Conservation (phyloP, 2,329 filamentous ascomycete genomes). For the Corinectria fuckeliana region DNA sequence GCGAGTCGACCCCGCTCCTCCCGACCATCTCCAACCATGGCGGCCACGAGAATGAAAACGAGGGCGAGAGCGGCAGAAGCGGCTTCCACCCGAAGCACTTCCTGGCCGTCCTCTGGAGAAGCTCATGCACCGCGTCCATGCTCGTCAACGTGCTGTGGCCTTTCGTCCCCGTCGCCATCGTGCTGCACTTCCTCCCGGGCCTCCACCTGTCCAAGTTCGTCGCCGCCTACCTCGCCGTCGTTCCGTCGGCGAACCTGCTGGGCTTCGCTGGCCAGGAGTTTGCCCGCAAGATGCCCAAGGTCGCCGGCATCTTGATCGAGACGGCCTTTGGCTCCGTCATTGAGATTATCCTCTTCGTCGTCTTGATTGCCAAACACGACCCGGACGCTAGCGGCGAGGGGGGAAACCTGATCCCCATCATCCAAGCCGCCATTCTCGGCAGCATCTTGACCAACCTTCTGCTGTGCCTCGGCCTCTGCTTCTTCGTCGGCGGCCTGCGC, state of each 20-base stretch:
- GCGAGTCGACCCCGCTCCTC: conserved; percentile 39
- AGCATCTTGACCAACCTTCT: conserved; percentile 73
- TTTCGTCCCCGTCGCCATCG: conserved; percentile 53
- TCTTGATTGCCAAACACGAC: conserved; percentile 56
- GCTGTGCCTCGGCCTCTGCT: conserved; percentile 71
- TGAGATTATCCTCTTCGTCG: conserved; percentile 72
- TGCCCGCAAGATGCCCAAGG: conserved; percentile 69
- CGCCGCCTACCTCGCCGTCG: conserved; percentile 54
- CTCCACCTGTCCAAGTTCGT: conserved; percentile 53
- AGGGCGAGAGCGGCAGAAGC: conserved; percentile 54
- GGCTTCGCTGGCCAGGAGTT: conserved; percentile 62
- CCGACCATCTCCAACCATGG: conserved; percentile 28
- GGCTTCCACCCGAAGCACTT: conserved; percentile 53
- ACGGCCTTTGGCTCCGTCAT: conserved; percentile 67
- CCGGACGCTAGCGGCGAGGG: conserved; percentile 37
- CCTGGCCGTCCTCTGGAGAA: conserved; percentile 50
- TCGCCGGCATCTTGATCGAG: conserved; percentile 59
- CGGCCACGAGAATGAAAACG: conserved; percentile 32
- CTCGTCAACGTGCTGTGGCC: conserved; percentile 58
- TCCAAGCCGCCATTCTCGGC: conserved; percentile 72
- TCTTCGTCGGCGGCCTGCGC: conserved; percentile 68
- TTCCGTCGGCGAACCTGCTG: conserved; percentile 56
- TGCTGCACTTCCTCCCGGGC: conserved; percentile 46
- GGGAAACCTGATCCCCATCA: conserved; percentile 60
- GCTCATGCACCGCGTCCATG: conserved; percentile 52